Percentiles rank a stretch among this genome's conserved stretches.
These are phyloP conservation scores for Musa schizocarpa DNA, from an alignment of 176 grass and related monocot species.

Conservation along the genomic window DNA sequence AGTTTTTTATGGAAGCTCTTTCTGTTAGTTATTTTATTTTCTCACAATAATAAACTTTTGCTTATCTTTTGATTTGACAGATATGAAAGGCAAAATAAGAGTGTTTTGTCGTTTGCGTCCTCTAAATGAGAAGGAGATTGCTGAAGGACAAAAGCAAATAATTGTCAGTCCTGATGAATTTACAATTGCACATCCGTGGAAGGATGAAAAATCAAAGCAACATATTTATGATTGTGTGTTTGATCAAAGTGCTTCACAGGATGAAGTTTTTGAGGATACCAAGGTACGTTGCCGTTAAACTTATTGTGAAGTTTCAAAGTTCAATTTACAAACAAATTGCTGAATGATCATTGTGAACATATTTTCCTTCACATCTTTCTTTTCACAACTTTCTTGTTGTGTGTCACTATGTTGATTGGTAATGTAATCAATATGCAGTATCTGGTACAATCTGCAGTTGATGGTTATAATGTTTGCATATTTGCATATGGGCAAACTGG, in stretches of 20 bases:
- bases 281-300: conserved; percentile 39
- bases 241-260: conserved; percentile 62
- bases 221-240: conserved; percentile 94
- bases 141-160: conserved; percentile 54
- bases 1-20: background rate
- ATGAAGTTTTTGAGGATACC: conserved; percentile 87
- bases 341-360: too few species aligned
- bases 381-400: background rate
- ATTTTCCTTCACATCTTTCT: too few species aligned
- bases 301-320: background rate
- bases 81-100: conserved; percentile 99
- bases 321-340: too few species aligned
- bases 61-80: conserved; percentile 22
- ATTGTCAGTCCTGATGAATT: conserved; percentile 74
- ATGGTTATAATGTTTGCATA: conserved; percentile 99
- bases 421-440: conserved; percentile 49
- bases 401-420: background rate
- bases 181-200: conserved; percentile 95
- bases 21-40: conserved; percentile 3
- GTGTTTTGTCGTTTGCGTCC: conserved; percentile 90
- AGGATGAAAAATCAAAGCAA: conserved; percentile 95
- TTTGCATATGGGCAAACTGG: conserved; percentile 99
- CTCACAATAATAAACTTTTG: conserved; percentile 1
- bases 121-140: conserved; percentile 56
- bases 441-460: conserved; percentile 93